Evolutionary conservation across 495 filamentous ascomycete genomes (phyloP).

Genomic region (Podospora bellae-mahoneyi): DNA sequence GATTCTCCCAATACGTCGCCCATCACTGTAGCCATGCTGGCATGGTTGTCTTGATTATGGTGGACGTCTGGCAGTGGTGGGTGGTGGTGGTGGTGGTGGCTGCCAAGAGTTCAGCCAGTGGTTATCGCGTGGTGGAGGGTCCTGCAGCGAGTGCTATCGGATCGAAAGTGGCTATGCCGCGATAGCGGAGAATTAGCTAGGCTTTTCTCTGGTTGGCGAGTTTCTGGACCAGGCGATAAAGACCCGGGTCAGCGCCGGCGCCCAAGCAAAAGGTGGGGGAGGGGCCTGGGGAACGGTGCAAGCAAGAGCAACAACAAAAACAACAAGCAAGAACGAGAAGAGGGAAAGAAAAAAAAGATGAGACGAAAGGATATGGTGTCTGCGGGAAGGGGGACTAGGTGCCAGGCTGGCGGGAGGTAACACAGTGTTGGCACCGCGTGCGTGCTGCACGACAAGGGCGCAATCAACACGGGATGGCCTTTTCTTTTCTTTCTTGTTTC

Average conservation of each 20-base stretch:
- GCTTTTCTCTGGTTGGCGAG: constrained; percentile 19
- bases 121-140: constrained; percentile 22
- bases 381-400: neutral
- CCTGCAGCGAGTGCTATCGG: constrained; percentile 14
- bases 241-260: constrained; percentile 25
- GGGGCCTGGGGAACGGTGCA: neutral
- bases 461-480: neutral
- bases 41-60: constrained; percentile 23
- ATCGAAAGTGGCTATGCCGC: constrained; percentile 27
- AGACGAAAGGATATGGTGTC: neutral
- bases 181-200: constrained; percentile 31
- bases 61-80: neutral
- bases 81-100: neutral
- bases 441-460: neutral
- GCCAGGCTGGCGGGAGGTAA: neutral
- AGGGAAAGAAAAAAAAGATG: neutral
- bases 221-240: constrained; percentile 31
- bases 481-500: neutral
- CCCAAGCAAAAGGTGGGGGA: neutral
- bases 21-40: constrained; percentile 47
- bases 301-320: neutral
- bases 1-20: constrained; percentile 47
- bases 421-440: constrained; percentile 1
- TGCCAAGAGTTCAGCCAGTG: constrained; percentile 16
- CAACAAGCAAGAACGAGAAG: neutral